phyloP scores from a whole-genome alignment of 1,139 yeast genomes.

The Candida sp. region DNA sequence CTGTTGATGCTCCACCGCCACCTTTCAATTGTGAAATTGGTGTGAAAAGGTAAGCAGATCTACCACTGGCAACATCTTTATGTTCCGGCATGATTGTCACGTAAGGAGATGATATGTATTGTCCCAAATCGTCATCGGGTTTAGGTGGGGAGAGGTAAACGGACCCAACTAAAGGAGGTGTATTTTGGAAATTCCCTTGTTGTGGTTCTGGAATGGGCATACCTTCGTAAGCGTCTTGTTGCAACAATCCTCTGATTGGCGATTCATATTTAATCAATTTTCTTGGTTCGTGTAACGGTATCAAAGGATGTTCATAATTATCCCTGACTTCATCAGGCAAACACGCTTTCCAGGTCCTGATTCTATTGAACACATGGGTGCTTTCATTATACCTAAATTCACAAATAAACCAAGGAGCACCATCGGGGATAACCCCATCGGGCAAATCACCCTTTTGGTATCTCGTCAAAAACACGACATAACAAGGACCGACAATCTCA shows the following conservation, averaged over 20 bases:
- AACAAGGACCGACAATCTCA: constrained; percentile 90
- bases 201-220: constrained; percentile 84
- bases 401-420: constrained; percentile 88
- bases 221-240: constrained; percentile 65
- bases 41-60: constrained; percentile 43
- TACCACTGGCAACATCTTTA: constrained; percentile 43
- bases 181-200: constrained; percentile 66
- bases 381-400: constrained; percentile 92
- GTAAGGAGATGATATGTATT: constrained; percentile 53
- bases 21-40: constrained; percentile 47
- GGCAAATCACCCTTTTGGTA: constrained; percentile 95
- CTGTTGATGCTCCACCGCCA: constrained; percentile 27
- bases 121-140: constrained; percentile 76
- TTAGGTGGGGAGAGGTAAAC: constrained; percentile 77
- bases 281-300: constrained; percentile 51
- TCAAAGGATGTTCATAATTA: constrained; percentile 75
- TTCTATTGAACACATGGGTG: constrained; percentile 87
- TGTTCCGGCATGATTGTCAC: constrained; percentile 56
- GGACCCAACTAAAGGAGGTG: constrained; percentile 92
- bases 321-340: constrained; percentile 95
- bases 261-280: constrained; percentile 74
- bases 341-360: constrained; percentile 98
- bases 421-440: constrained; percentile 54
- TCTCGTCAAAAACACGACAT: constrained; percentile 90
- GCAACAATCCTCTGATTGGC: constrained; percentile 75